Evolutionary conservation across 768 basidiomycete species (phyloP).

Genomic region (Lactifluus piperatus): DNA sequence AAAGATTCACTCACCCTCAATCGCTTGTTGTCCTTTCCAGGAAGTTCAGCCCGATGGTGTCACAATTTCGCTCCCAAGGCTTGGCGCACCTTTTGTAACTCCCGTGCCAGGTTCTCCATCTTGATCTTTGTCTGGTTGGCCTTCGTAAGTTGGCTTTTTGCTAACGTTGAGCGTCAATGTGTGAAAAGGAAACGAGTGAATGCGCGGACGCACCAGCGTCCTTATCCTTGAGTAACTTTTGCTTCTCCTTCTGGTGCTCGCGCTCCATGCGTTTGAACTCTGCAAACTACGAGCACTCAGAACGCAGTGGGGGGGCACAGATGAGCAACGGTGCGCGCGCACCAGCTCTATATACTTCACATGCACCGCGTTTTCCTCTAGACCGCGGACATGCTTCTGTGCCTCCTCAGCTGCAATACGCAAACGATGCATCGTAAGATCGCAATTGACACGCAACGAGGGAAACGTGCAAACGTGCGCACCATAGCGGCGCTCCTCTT

Average conservation of each 20-base stretch:
- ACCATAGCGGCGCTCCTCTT: constrained; percentile 78
- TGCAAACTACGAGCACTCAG: constrained; percentile 51
- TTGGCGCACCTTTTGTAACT: constrained; percentile 69
- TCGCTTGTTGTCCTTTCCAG: constrained; percentile 74
- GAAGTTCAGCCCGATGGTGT: constrained; percentile 7
- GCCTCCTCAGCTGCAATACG: constrained; percentile 68
- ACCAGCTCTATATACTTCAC: constrained; percentile 86
- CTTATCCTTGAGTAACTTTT: constrained; percentile 85
- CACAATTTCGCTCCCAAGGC: neutral
- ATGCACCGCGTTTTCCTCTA: constrained; percentile 77
- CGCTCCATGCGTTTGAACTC: constrained; percentile 81
- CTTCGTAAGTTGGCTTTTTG: constrained; percentile 79
- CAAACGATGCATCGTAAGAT: constrained; percentile 10
- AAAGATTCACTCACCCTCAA: constrained; percentile 49
- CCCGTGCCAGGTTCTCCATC: constrained; percentile 84
- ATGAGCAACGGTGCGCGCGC: constrained; percentile 25
- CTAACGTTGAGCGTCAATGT: constrained; percentile 26
- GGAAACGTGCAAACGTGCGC: constrained; percentile 24
- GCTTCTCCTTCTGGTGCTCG: constrained; percentile 87
- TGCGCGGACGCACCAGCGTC: constrained; percentile 54
- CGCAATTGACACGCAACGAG: neutral
- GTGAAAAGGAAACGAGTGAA: neutral
- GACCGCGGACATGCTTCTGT: constrained; percentile 73
- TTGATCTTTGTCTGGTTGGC: constrained; percentile 83
- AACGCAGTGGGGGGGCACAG: neutral